Evolutionary conservation across 202 grass and related monocot genomes (phyloP), one percentile per base, ranked within the genome.

Genomic region (Musa balbisiana): DNA sequence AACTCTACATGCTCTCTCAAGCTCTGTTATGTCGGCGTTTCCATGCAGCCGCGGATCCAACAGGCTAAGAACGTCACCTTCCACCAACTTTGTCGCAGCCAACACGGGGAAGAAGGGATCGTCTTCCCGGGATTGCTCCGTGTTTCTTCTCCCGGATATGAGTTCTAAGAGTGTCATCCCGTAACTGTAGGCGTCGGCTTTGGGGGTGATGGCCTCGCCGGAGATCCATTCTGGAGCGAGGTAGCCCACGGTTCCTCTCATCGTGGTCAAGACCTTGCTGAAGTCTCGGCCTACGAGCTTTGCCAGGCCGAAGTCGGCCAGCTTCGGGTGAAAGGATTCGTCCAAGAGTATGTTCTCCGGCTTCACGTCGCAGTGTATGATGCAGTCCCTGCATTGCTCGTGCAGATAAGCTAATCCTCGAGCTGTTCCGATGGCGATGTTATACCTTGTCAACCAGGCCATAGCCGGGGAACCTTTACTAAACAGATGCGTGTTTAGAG

Each of bases 211-310:
- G 54, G 54, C 54, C 68, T 50, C 2, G 16, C 70, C 16, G 8
- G 50, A 23, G 54, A 72, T 72, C 70, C 70, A 72, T 21, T 72
- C 70, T 9, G 70, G 70, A 22, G 70, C 92, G 22, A 96, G 86
- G 79, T 96, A 96, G 5, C 92, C 92, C 81, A 88, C 82, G 58
- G 92, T 91, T 74, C 88, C 88, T 80, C 88, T 82, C 84, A 90
- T 84, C 17, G 92, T 92, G 16, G 92, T 96, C 62, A 96, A 82
- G 71, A 96, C 89, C 63, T 83, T 81, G 79, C 92, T 96, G 80
- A 96, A 96, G 62, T 96, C 89, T 52, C 92, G 82, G 62, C 92
- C 92, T 49, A 96, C 53, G 60, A 96, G 87, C 80, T 96, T 96
- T 49, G 92, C 87, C 76, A 96, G 75, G 64, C 92, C 92, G 52